phyloP scores from a whole-genome alignment of 164 flowering plant genomes.

The Aristolochia californica region DNA sequence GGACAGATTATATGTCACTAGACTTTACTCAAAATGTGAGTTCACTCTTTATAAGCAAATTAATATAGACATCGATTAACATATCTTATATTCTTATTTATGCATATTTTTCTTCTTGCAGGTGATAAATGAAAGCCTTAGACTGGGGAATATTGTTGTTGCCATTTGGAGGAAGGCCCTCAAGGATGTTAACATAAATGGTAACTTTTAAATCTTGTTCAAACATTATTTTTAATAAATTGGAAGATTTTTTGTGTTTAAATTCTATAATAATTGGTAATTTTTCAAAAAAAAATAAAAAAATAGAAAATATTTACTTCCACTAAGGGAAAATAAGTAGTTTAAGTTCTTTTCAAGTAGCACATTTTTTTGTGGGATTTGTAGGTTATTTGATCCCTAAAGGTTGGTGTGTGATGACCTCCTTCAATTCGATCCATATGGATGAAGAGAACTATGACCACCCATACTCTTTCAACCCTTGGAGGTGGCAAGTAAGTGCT shows the following conservation, averaged over 20 bases:
- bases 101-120: constrained; percentile 11
- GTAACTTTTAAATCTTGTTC: too few species aligned
- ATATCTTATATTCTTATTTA: not conserved
- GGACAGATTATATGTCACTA: constrained; percentile 63
- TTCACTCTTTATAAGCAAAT: not conserved
- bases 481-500: constrained; percentile 87
- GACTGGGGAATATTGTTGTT: constrained; percentile 76
- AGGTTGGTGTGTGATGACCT: constrained; percentile 75
- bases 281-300: too few species aligned
- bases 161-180: constrained; percentile 88
- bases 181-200: constrained; percentile 77
- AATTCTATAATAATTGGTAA: too few species aligned
- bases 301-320: too few species aligned
- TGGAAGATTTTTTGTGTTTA: too few species aligned
- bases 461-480: constrained; percentile 77
- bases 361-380: too few species aligned
- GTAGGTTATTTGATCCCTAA: constrained; percentile 52
- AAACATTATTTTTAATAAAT: too few species aligned
- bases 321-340: too few species aligned
- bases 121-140: constrained; percentile 91
- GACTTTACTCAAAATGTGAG: constrained; percentile 71
- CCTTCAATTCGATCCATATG: constrained; percentile 85
- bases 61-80: not conserved
- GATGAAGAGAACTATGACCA: constrained; percentile 56
- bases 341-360: too few species aligned